Evolutionary conservation across 352 stramenopile species (phyloP), one percentile per base, ranked within the genome.

Genomic region (Globisporangium barbulae): DNA sequence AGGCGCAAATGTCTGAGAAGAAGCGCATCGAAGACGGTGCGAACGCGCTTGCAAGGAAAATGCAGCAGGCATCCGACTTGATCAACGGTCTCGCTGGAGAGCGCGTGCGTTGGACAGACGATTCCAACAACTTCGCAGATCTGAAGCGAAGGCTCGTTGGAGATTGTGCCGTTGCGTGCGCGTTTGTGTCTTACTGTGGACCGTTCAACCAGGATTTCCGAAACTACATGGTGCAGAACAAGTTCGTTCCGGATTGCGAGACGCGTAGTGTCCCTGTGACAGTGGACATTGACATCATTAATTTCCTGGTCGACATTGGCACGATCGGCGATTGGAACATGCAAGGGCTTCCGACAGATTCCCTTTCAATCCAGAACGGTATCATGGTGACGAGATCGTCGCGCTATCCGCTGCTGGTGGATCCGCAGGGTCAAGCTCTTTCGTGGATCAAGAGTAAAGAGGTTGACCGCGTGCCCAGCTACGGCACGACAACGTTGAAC

Each of bases 281-380:
- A 1, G 78, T 90, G 0, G 97, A 98, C 69, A 88, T 99, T 15
- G 94, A 99, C 64, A 83, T 99, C 19, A 98, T 98, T 60, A 94
- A 90, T 22, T 99, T 99, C 67, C 74, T 99, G 10, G 97, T 98
- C n/a, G 96, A 99, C 72, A 93, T 98, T 45, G 96, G 93, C 6
- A 99, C 95, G 5, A 97, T 99, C 53, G 96, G 97, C 33, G 97
- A 99, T 70, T 99, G 97, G 97, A 99, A 98, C 75, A 97, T 99
- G 74, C 82, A 99, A 64, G 97, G 96, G 1, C 71, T 99, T 10
- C 97, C 97, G 21, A 98, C 96, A 0, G 97, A 99, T 78, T 91
- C 96, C 6, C 78, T 99, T 12, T 98, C 92, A 25, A 98, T 98
- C 71, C 95, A 99, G 67, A 99, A 99, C 74, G 97, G 97, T 68